Conservation (phyloP, 495 filamentous ascomycete species). For the Aspergillus sclerotioniger region DNA sequence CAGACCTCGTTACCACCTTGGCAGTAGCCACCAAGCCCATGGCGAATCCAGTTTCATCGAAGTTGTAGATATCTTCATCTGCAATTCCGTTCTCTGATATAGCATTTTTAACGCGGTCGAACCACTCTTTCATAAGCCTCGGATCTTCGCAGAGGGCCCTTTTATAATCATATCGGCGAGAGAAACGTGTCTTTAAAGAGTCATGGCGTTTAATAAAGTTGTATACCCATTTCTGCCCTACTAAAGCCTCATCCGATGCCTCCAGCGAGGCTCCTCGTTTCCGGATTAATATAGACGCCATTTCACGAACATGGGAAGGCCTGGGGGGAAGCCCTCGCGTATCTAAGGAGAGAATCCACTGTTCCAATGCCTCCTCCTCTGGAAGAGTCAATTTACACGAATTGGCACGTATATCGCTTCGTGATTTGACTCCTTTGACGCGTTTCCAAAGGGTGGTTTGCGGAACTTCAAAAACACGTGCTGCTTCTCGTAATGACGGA, state of each 20-base stretch:
- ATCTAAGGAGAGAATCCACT: no score
- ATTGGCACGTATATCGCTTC: neutral
- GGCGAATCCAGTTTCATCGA: neutral
- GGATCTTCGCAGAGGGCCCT: neutral
- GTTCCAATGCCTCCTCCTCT: no score
- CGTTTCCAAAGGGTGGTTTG: neutral
- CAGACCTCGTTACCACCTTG: no score
- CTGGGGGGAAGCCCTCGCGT: neutral
- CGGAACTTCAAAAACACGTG: neutral
- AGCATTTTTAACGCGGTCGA: neutral
- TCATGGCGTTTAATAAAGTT: neutral
- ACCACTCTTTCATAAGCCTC: neutral
- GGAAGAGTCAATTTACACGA: no score
- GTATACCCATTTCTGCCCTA: neutral
- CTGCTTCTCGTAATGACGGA: neutral
- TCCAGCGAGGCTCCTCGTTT: neutral
- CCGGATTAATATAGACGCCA: constrained; percentile 2
- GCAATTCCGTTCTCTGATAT: neutral
- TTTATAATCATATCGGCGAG: constrained; percentile 3
- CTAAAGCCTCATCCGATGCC: neutral
- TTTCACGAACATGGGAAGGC: neutral
- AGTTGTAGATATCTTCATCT: neutral
- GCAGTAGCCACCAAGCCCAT: no score
- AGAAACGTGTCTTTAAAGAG: neutral
- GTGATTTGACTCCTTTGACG: neutral